phyloP scores from a whole-genome alignment of 2,329 filamentous ascomycete species.

The Pseudogymnoascus destructans region DNA sequence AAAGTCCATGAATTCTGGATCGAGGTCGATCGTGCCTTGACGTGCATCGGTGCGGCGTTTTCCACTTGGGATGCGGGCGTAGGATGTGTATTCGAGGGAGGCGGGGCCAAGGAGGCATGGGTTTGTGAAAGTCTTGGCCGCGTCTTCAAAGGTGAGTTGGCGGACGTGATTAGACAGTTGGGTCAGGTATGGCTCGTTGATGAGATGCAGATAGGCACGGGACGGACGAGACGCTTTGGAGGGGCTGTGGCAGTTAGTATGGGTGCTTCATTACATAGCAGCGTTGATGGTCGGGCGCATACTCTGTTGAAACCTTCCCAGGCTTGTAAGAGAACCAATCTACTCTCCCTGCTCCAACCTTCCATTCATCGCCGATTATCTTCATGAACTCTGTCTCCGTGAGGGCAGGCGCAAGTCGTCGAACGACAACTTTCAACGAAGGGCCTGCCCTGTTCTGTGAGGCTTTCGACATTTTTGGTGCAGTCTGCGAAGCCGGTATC shows the following conservation, averaged over 20 bases:
- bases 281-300: constrained; percentile 25
- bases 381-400: constrained; percentile 64
- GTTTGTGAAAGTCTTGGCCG: constrained; percentile 60
- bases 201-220: constrained; percentile 70
- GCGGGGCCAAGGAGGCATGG: constrained; percentile 66
- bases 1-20: constrained; percentile 90
- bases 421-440: constrained; percentile 72
- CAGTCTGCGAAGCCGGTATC: constrained; percentile 33
- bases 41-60: constrained; percentile 69
- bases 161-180: constrained; percentile 59
- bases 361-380: constrained; percentile 70
- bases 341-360: constrained; percentile 62
- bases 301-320: constrained; percentile 79
- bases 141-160: constrained; percentile 62
- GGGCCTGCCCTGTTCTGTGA: constrained; percentile 32
- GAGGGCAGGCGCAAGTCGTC: constrained; percentile 74
- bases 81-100: constrained; percentile 66
- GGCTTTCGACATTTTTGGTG: constrained; percentile 30
- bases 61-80: constrained; percentile 65
- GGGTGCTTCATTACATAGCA: background rate
- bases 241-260: constrained; percentile 36
- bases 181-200: constrained; percentile 54
- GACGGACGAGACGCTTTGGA: constrained; percentile 74
- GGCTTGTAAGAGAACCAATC: constrained; percentile 67
- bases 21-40: constrained; percentile 91